Base-by-base conservation (phyloP, 345 rosid genomes). In the Hypericum androsaemum region DNA sequence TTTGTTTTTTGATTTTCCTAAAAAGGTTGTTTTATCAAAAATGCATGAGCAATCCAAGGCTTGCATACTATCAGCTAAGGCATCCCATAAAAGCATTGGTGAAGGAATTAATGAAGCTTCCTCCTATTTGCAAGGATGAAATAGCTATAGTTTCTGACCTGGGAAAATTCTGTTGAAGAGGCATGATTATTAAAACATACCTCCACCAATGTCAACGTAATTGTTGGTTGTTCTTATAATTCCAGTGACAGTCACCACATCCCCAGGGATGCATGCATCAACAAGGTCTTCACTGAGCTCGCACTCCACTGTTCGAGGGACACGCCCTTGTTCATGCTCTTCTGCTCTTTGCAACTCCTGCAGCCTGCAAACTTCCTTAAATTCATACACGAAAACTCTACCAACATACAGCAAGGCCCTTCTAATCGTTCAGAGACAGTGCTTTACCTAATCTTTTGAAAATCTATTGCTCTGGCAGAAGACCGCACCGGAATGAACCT, bases 191-290 rank as follows among this genome's bases (percentile, higher is more conserved):
- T n/a, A n/a, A n/a, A n/a, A n/a, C 53, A 36, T 72, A 90, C 98
- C 98, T 84, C 98, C 98, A 42, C 96, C 98, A 57, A 88, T 83
- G 60, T 92, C 96, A 87, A 80, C 78, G 76, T 82, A 88, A 64
- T 81, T 82, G 64, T 84, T 87, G 40, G 84, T 83, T 44, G 81
- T 94, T 70, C 78, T 83, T 66, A 92, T 79, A 67, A 88, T 83
- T 60, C 96, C 98, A 66, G 88, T 81, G 60, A 92, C 94, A 53
- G 95, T 92, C 61, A 88, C 94, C 57, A 90, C 98, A 74, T 90
- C 98, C 59, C 98, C 98, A 62, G 98, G 98, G 64, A 87, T 88
- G 69, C 96, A 92, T 2, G 72, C 64, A 65, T 81, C 95, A 60
- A 84, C 94, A 57, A 88, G 89, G 73, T 92, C 96, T 74, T 84